Conservation (phyloP, 352 stramenopile species). For the Blastocystis sp. region DNA sequence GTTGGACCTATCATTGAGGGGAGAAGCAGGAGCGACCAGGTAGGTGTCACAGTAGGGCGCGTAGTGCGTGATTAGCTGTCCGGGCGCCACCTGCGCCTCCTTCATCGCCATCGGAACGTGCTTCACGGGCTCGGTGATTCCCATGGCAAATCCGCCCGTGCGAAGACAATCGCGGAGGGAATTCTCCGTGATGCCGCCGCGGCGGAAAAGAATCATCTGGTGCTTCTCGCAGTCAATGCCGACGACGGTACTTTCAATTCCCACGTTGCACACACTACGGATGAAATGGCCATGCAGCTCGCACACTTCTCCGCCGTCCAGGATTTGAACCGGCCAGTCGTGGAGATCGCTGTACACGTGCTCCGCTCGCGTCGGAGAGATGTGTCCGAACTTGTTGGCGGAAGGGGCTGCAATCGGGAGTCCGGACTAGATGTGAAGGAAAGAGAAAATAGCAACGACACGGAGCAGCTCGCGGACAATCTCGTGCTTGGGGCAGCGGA, state of each 20-base stretch:
- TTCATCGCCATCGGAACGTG: constrained; percentile 74
- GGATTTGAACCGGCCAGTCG: constrained; percentile 81
- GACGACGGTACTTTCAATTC: constrained; percentile 88
- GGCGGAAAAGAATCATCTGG: constrained; percentile 81
- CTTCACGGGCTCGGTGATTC: constrained; percentile 23
- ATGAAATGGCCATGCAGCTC: neutral
- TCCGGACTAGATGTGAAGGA: constrained; percentile 71
- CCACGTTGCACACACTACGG: constrained; percentile 77
- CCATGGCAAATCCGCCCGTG: constrained; percentile 23
- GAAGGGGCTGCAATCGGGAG: constrained; percentile 92
- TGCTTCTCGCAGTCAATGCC: constrained; percentile 81
- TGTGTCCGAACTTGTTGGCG: constrained; percentile 97
- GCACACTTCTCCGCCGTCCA: constrained; percentile 74
- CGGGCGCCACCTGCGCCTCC: constrained; percentile 84
- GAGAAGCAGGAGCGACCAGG: constrained; percentile 72
- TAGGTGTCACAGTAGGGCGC: constrained; percentile 88
- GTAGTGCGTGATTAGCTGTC: constrained; percentile 94
- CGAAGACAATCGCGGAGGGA: constrained; percentile 76
- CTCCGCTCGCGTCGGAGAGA: constrained; percentile 88
- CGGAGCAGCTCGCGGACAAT: constrained; percentile 85
- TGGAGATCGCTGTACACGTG: constrained; percentile 95
- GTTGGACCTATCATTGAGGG: neutral
- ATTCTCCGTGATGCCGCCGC: constrained; percentile 80
- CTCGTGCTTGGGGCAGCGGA: constrained; percentile 87
- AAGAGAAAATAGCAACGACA: constrained; percentile 69